A percentile compares a stretch with the other conserved stretches of the same genome.
These are phyloP conservation scores for Chytriomyces hyalinus DNA, from an alignment of 192 early-diverging fungal species.

Conservation along the genomic window DNA sequence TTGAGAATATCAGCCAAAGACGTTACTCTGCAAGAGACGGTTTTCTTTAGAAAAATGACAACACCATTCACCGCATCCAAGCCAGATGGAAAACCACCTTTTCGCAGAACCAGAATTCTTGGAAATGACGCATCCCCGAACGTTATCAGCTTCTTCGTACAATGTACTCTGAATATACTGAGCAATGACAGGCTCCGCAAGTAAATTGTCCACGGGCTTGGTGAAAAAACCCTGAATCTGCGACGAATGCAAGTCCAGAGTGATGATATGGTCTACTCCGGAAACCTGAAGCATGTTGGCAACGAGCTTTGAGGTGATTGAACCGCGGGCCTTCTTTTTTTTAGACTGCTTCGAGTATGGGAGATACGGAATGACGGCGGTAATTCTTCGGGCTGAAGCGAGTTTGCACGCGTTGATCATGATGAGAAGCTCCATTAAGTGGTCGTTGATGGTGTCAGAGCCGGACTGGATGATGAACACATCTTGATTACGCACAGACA, in stretches of 20 bases:
- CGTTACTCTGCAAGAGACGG: slow-evolving; percentile 72
- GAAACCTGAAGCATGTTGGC: slow-evolving; percentile 93
- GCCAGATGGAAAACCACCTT: slow-evolving; percentile 57
- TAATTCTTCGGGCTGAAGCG: slow-evolving; percentile 89
- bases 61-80: background rate
- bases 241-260: slow-evolving; percentile 94
- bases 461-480: slow-evolving; percentile 97
- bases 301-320: slow-evolving; percentile 94
- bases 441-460: slow-evolving; percentile 69
- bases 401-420: slow-evolving; percentile 96
- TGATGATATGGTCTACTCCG: slow-evolving; percentile 98
- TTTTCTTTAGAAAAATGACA: background rate
- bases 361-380: slow-evolving; percentile 95
- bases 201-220: slow-evolving; percentile 92
- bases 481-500: slow-evolving; percentile 95
- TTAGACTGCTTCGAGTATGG: slow-evolving; percentile 98
- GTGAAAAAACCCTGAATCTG: slow-evolving; percentile 97
- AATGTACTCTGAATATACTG: slow-evolving; percentile 80
- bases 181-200: slow-evolving; percentile 86
- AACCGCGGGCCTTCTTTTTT: slow-evolving; percentile 96
- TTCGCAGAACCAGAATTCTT: slow-evolving; percentile 97
- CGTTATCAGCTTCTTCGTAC: slow-evolving; percentile 47
- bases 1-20: slow-evolving; percentile 92
- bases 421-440: slow-evolving; percentile 97
- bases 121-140: slow-evolving; percentile 82